Base-by-base conservation (phyloP, 345 rosid genomes). In the Chamaenerion angustifolium region DNA sequence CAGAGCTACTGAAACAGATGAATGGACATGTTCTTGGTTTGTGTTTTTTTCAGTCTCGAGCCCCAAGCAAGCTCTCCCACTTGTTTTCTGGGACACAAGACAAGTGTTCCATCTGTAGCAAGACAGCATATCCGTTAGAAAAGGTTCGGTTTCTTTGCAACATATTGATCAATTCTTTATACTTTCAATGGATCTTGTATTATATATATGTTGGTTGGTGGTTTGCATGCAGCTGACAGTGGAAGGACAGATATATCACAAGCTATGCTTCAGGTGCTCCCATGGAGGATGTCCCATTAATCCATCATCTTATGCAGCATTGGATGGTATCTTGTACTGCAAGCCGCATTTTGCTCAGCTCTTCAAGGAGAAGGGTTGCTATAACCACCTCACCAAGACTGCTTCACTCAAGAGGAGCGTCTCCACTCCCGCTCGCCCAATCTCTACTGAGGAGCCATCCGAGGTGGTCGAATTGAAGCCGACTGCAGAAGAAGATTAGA, bases 251-350 rank as follows among this genome's bases (percentile, higher is more conserved):
- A 63, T 40, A 8, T 77, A 63, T 54, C 82, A 77, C 62, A 77
- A 77, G 62, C 31, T 68, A 17, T 77, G 82, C 75, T 77, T 77
- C 63, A 64, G 76, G 70, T 77, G 82, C 51, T 52, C 70, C 3
- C 76, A 77, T 16, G 82, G 79, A 0, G 79, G 82, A 6, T 77
- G 82, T 54, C 62, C 41, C 40, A 49, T 77, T 7, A 68, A 72
- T 4, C 58, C 78, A 10, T 73, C 82, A 15, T 45, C 63, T 23
- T 77, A 77, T 25, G 82, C 82, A 4, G 79, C 82, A 4, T 55
- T 77, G 14, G 78, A 77, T 21, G 79, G 82, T 0, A 41, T 63
- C 49, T 53, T 77, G 11, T 77, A 70, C 64, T 77, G 79, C 69
- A 77, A 77, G 67, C 72, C 47, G 46, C 82, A 76, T 56, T 76